phyloP scores from a whole-genome alignment of 345 rosid genomes.

The Ceriops tagal region DNA sequence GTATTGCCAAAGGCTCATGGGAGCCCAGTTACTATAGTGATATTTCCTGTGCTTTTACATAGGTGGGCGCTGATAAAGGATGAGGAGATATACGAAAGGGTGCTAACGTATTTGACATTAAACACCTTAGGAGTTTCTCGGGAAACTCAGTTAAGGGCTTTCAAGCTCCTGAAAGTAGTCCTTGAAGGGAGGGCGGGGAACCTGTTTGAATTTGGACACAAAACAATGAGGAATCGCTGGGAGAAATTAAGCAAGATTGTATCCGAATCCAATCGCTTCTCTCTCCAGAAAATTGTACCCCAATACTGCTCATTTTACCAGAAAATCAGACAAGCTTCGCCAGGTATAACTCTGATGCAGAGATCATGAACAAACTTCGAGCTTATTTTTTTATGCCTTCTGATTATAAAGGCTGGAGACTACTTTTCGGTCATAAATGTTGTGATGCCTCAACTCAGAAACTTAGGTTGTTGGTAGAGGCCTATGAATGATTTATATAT shows the following conservation, averaged over 20 bases:
- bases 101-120: slow-evolving; percentile 8
- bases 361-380: background rate
- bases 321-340: slow-evolving; percentile 34
- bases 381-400: too few species aligned
- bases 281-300: slow-evolving; percentile 40
- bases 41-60: background rate
- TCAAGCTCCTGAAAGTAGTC: slow-evolving; percentile 47
- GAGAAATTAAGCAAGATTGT: slow-evolving; percentile 25
- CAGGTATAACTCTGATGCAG: slow-evolving; percentile 24
- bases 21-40: background rate
- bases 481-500: too few species aligned
- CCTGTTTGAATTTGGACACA: slow-evolving; percentile 47
- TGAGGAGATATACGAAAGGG: slow-evolving; percentile 46
- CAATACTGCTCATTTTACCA: slow-evolving; percentile 41
- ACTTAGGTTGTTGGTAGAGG: too few species aligned
- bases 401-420: too few species aligned
- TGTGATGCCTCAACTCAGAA: too few species aligned
- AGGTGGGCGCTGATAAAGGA: slow-evolving; percentile 69
- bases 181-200: slow-evolving; percentile 27
- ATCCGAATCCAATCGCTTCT: slow-evolving; percentile 49
- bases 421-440: too few species aligned
- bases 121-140: slow-evolving; percentile 54
- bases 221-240: slow-evolving; percentile 48
- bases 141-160: slow-evolving; percentile 53
- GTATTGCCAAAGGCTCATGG: background rate